Percentiles rank a stretch among this genome's conserved stretches.
Evolutionary conservation across 148 eudicot genomes (phyloP).

Genomic region (Chenopodium album): DNA sequence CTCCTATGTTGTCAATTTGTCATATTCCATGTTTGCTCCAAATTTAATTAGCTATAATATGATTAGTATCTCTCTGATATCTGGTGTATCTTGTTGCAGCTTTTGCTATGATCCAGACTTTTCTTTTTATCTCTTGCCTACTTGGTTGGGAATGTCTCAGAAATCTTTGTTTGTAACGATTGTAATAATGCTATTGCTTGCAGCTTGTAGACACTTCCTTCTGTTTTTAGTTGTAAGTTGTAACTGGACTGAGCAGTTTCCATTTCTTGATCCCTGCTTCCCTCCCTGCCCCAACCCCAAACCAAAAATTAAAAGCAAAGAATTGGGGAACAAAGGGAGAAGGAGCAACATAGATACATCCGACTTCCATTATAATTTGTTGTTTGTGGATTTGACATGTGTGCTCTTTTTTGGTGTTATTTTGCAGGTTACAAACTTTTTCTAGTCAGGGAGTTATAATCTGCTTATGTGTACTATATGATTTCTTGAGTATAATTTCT

Average conservation of each 20-base stretch:
- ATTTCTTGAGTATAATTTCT: neutral
- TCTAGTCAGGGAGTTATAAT: slow-evolving; percentile 31
- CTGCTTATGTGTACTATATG: slow-evolving; percentile 21
- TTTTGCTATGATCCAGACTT: neutral
- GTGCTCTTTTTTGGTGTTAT: slow-evolving; percentile 32
- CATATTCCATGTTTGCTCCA: slow-evolving; percentile 11
- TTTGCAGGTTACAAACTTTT: slow-evolving; percentile 40
- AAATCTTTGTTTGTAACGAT: neutral
- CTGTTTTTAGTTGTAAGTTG: neutral
- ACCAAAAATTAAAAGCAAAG: neutral
- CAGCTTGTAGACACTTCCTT: neutral
- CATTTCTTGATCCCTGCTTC: neutral
- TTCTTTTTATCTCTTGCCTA: neutral
- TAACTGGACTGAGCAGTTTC: neutral
- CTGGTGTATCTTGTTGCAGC: neutral
- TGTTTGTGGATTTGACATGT: slow-evolving; percentile 22
- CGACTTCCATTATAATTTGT: neutral
- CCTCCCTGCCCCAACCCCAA: neutral
- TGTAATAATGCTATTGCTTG: slow-evolving; percentile 7
- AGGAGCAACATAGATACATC: neutral
- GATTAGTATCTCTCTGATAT: slow-evolving; percentile 1
- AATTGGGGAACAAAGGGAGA: neutral
- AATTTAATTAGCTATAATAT: neutral
- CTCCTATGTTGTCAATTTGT: slow-evolving; percentile 2
- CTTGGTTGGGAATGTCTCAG: neutral